Evolutionary conservation across 2,329 filamentous ascomycete species (phyloP).

Genomic region (Stagonosporopsis vannaccii): DNA sequence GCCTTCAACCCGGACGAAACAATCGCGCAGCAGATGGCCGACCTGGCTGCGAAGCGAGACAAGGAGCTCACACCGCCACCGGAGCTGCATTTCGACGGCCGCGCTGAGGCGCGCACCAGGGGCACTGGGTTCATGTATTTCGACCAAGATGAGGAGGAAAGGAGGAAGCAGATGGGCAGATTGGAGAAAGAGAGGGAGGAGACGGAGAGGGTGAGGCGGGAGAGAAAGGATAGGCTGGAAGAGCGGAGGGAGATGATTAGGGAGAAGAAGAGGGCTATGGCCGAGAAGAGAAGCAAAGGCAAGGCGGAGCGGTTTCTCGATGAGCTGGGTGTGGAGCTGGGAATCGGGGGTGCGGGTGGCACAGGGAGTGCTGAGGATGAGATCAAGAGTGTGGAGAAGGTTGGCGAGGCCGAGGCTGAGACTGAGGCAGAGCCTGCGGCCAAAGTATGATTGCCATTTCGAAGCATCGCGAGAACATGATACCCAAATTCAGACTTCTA

Average conservation of each 20-base stretch:
- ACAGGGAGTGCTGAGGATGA: neutral
- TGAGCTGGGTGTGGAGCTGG: neutral
- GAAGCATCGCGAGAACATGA: neutral
- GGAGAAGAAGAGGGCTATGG: slow-evolving; percentile 1
- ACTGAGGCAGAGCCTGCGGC: too few species aligned
- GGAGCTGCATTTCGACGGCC: slow-evolving; percentile 84
- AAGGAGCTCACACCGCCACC: slow-evolving; percentile 80
- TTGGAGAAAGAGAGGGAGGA: slow-evolving; percentile 1
- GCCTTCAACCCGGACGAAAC: slow-evolving; percentile 81
- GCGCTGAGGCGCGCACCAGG: slow-evolving; percentile 81
- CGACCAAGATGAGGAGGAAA: slow-evolving; percentile 70
- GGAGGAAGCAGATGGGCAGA: neutral
- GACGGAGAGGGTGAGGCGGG: neutral
- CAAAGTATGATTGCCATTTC: neutral
- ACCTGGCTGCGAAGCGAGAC: slow-evolving; percentile 79
- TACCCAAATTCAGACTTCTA: neutral
- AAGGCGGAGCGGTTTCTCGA: slow-evolving; percentile 2
- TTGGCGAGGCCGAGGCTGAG: neutral
- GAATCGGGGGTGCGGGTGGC: neutral
- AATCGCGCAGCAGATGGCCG: slow-evolving; percentile 73
- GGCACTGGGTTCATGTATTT: slow-evolving; percentile 94
- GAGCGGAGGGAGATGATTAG: neutral
- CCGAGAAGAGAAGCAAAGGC: slow-evolving; percentile 3
- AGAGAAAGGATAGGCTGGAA: neutral
- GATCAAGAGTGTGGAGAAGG: neutral